Evolutionary conservation across 495 filamentous ascomycete genomes (phyloP).

Genomic region (Podospora anserina): DNA sequence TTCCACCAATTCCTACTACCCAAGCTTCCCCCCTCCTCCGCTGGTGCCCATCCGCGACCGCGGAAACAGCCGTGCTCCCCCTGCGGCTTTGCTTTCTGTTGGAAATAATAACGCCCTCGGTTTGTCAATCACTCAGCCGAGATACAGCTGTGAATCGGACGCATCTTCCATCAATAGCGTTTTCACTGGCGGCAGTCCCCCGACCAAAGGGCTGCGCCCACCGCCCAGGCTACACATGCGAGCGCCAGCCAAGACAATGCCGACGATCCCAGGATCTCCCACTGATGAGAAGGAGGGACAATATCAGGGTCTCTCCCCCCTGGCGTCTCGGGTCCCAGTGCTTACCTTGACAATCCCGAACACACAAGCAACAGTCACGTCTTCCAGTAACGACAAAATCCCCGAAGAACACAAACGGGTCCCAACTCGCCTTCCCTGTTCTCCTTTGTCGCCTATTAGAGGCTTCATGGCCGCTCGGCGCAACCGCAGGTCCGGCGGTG

Average conservation of each 20-base stretch:
- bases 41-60: slow-evolving; percentile 30
- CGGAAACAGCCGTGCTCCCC: neutral
- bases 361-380: neutral
- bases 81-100: neutral
- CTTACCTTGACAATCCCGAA: neutral
- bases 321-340: slow-evolving; percentile 23
- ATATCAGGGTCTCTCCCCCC: slow-evolving; percentile 24
- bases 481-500: slow-evolving; percentile 9
- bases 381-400: slow-evolving; percentile 20
- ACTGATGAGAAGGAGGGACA: slow-evolving; percentile 16
- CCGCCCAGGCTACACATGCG: slow-evolving; percentile 13
- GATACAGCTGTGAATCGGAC: slow-evolving; percentile 24
- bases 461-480: slow-evolving; percentile 15
- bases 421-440: slow-evolving; percentile 21
- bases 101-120: neutral
- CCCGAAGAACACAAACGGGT: slow-evolving; percentile 28
- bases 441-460: slow-evolving; percentile 23
- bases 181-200: slow-evolving; percentile 15
- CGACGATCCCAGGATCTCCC: slow-evolving; percentile 24
- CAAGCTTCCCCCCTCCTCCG: slow-evolving; percentile 31
- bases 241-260: slow-evolving; percentile 11
- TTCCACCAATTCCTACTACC: slow-evolving; percentile 11
- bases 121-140: slow-evolving; percentile 2
- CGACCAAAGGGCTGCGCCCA: slow-evolving; percentile 16
- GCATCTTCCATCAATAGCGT: slow-evolving; percentile 14